Percentiles rank a stretch among this genome's conserved stretches.
Evolutionary conservation across 805 yeast genomes (phyloP).

Genomic region (Candida takata): DNA sequence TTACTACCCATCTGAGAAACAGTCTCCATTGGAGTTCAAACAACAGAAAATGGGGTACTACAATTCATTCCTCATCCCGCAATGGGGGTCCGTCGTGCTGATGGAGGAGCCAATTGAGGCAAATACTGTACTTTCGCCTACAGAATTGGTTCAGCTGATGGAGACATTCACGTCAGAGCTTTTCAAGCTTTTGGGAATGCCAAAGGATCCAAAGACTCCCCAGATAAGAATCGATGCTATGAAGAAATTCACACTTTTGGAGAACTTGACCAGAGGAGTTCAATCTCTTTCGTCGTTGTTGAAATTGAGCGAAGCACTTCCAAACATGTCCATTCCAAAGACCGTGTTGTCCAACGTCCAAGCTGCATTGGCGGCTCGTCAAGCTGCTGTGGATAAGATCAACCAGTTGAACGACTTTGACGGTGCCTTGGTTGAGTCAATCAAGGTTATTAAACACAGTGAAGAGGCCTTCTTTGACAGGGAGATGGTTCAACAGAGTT

Average conservation of each 20-base stretch:
- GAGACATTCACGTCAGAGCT: slow-evolving; percentile 71
- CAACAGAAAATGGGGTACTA: slow-evolving; percentile 15
- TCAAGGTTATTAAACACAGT: slow-evolving; percentile 28
- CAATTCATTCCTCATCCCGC: slow-evolving; percentile 60
- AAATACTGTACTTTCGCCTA: slow-evolving; percentile 28
- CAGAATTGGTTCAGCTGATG: slow-evolving; percentile 48
- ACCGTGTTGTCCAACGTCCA: slow-evolving; percentile 55
- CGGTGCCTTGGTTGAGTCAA: slow-evolving; percentile 52
- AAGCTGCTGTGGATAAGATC: slow-evolving; percentile 24
- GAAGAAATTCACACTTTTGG: slow-evolving; percentile 49
- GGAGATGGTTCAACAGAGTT: slow-evolving; percentile 91
- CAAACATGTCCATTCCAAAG: slow-evolving; percentile 78
- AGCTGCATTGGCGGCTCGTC: slow-evolving; percentile 37
- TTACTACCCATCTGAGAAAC: slow-evolving; percentile 49
- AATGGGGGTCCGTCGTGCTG: slow-evolving; percentile 67
- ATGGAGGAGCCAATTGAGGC: slow-evolving; percentile 27
- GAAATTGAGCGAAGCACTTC: slow-evolving; percentile 59
- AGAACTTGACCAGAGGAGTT: slow-evolving; percentile 54
- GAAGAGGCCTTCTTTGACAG: slow-evolving; percentile 84
- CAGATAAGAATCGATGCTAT: slow-evolving; percentile 58
- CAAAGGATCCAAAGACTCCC: slow-evolving; percentile 51
- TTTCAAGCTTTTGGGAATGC: slow-evolving; percentile 65
- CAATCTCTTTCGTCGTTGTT: slow-evolving; percentile 69
- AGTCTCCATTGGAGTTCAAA: slow-evolving; percentile 28
- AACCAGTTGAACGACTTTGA: slow-evolving; percentile 28